These are phyloP conservation scores for Chytriomyces sp. DNA, from an alignment of 192 early-diverging fungal genomes.

Conservation along the genomic window DNA sequence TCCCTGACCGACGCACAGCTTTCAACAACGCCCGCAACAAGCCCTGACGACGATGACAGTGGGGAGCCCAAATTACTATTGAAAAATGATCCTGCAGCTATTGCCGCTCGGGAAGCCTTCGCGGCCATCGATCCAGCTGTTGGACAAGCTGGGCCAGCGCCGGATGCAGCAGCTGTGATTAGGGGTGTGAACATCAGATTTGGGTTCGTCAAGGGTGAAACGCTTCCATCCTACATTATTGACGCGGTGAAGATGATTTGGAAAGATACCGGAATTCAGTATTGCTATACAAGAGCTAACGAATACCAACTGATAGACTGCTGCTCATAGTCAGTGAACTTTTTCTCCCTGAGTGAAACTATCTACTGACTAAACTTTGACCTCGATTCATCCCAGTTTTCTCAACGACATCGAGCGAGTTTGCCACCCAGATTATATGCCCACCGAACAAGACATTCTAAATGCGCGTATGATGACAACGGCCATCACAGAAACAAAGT, in stretches of 20 bases:
- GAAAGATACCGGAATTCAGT: conserved; percentile 44
- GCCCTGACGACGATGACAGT: conserved; percentile 78
- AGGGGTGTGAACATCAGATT: conserved; percentile 1
- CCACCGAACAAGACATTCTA: conserved; percentile 70
- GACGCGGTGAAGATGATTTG: conserved; percentile 33
- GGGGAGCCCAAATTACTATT: conserved; percentile 75
- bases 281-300: conserved; percentile 38
- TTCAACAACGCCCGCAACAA: conserved; percentile 82
- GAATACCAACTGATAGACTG: conserved; percentile 55
- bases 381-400: conserved; percentile 18
- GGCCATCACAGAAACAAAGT: conserved; percentile 66
- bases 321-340: conserved; percentile 40
- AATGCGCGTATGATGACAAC: conserved; percentile 68
- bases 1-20: conserved; percentile 42
- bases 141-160: conserved; percentile 74
- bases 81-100: conserved; percentile 74
- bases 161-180: conserved; percentile 26
- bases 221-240: conserved; percentile 21
- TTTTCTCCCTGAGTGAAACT: conserved; percentile 81
- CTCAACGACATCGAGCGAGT: conserved; percentile 49
- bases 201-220: conserved; percentile 36
- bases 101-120: conserved; percentile 67
- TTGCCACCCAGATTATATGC: conserved; percentile 52
- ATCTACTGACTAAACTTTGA: conserved; percentile 11
- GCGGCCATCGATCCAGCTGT: conserved; percentile 79